A percentile compares a stretch with the other conserved stretches of the same genome.
phyloP scores from a whole-genome alignment of 768 basidiomycete species.

The Udeniomyces megalosporus region DNA sequence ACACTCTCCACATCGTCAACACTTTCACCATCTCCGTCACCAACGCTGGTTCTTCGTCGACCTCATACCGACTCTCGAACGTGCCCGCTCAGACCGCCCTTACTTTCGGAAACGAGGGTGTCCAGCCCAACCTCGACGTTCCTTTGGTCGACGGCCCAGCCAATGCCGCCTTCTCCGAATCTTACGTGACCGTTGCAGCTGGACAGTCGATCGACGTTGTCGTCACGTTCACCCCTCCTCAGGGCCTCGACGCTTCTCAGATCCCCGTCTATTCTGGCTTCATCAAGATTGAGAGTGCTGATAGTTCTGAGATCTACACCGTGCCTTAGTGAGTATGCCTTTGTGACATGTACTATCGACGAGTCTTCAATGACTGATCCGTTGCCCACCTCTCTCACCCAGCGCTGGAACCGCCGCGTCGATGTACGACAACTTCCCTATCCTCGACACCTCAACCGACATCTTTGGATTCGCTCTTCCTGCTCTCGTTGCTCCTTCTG shows the following conservation, averaged over 20 bases:
- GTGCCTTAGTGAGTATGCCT: conserved; percentile 3
- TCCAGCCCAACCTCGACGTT: neutral
- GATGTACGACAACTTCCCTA: neutral
- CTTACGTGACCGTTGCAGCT: conserved; percentile 4
- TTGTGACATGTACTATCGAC: neutral
- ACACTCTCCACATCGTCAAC: conserved; percentile 40
- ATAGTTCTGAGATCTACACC: neutral
- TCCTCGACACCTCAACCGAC: neutral
- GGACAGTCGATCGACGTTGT: neutral
- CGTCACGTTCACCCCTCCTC: conserved; percentile 7
- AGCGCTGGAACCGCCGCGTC: neutral
- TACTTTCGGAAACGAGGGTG: conserved; percentile 27
- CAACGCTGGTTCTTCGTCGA: conserved; percentile 34
- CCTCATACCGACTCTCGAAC: conserved; percentile 38
- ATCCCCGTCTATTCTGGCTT: conserved; percentile 13
- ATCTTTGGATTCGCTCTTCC: neutral
- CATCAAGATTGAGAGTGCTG: conserved; percentile 2
- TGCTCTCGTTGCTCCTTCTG: neutral
- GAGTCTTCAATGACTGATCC: neutral
- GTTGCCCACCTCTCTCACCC: too few species aligned
- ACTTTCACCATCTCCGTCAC: conserved; percentile 28
- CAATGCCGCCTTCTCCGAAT: neutral
- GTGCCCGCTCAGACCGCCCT: conserved; percentile 44
- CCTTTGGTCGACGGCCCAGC: conserved; percentile 1
- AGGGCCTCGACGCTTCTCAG: neutral